Conservation (phyloP, 176 grass and related monocot species). For the Oryza nivara region DNA sequence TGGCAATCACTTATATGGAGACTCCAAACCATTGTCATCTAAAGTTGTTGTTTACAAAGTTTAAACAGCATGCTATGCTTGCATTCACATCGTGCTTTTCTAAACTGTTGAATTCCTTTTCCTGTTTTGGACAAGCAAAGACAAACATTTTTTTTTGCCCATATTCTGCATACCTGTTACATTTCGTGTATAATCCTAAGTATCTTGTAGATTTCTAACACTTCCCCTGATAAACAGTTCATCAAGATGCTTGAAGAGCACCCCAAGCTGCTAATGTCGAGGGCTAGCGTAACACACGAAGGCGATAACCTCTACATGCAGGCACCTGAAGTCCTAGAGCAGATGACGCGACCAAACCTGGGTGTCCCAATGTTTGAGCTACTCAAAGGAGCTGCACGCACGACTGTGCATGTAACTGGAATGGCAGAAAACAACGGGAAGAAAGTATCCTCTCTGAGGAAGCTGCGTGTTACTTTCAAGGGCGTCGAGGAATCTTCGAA, state of each 20-base stretch:
- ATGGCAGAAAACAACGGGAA: constrained; percentile 69
- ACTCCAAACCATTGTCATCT: constrained; percentile 10
- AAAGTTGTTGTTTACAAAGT: not conserved
- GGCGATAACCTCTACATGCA: constrained; percentile 49
- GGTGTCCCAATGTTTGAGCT: constrained; percentile 64
- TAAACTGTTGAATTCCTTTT: not conserved
- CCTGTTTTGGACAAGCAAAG: not conserved
- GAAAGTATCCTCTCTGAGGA: constrained; percentile 73
- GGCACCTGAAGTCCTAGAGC: too few species aligned
- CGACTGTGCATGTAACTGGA: constrained; percentile 67
- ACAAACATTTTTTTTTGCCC: not conserved
- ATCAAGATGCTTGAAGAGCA: constrained; percentile 77
- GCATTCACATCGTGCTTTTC: not conserved
- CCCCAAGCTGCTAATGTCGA: constrained; percentile 63
- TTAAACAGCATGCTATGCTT: not conserved
- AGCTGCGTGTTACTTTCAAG: constrained; percentile 78
- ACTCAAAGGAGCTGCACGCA: constrained; percentile 51
- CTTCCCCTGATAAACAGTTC: constrained; percentile 52
- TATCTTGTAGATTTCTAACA: not conserved
- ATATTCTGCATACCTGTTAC: not conserved
- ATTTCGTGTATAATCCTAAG: too few species aligned
- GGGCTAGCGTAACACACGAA: constrained; percentile 74
- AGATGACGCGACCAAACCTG: constrained; percentile 59
- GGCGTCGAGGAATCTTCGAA: constrained; percentile 45
- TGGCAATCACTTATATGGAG: not conserved